Conservation (phyloP, 1,284 basidiomycete genomes). For the Volvariella surrecta region DNA sequence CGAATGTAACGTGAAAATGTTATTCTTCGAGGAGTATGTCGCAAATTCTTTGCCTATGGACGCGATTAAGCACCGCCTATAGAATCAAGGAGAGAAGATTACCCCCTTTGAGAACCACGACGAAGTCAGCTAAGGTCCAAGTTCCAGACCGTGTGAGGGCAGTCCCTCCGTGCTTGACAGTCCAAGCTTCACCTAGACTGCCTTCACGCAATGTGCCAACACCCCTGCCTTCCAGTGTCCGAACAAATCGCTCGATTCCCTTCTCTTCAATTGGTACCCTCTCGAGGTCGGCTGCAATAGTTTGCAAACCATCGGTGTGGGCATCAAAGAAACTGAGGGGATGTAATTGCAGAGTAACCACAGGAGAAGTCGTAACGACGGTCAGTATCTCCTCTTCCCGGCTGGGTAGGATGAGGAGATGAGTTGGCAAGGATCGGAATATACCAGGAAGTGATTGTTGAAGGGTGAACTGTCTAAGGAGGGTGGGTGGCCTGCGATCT, state of each 20-base stretch:
- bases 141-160: slow-evolving; percentile 32
- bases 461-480: slow-evolving; percentile 70
- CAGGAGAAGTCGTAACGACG: slow-evolving; percentile 51
- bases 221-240: slow-evolving; percentile 69
- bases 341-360: slow-evolving; percentile 48
- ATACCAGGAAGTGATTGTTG: slow-evolving; percentile 48
- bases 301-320: slow-evolving; percentile 39
- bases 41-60: slow-evolving; percentile 30
- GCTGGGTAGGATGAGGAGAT: slow-evolving; percentile 48
- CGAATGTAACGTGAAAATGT: slow-evolving; percentile 40
- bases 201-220: slow-evolving; percentile 53
- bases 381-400: slow-evolving; percentile 36
- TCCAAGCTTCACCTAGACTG: slow-evolving; percentile 56
- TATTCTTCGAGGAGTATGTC: slow-evolving; percentile 35
- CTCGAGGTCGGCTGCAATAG: slow-evolving; percentile 29
- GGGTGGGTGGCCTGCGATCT: slow-evolving; percentile 81
- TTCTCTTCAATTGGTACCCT: slow-evolving; percentile 37
- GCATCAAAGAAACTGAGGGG: slow-evolving; percentile 53
- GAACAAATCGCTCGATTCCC: slow-evolving; percentile 50
- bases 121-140: slow-evolving; percentile 50
- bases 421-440: slow-evolving; percentile 35
- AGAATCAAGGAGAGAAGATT: slow-evolving; percentile 3
- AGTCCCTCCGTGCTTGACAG: slow-evolving; percentile 34
- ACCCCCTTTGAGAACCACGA: slow-evolving; percentile 62
- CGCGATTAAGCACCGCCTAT: not conserved